A percentile compares a stretch with the other conserved stretches of the same genome.
These are phyloP conservation scores for Sambucus nigra DNA, from an alignment of 129 eudicot genomes.

Conservation along the genomic window DNA sequence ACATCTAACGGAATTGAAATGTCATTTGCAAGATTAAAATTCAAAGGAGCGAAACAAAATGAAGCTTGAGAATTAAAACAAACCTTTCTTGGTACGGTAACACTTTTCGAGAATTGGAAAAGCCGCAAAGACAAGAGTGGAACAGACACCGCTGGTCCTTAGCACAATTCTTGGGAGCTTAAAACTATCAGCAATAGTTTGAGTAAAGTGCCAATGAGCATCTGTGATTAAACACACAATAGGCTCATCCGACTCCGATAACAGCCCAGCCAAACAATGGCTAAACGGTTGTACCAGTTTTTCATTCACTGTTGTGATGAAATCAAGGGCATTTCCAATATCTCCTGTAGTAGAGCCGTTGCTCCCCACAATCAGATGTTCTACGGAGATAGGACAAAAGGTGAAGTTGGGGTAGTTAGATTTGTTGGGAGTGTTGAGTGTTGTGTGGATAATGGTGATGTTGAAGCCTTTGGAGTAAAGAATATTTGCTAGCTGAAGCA, in stretches of 20 bases:
- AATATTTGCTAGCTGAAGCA: conserved; percentile 52
- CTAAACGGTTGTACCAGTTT: conserved; percentile 27
- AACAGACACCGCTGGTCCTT: conserved; percentile 30
- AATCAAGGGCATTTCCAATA: neutral
- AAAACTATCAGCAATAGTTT: conserved; percentile 26
- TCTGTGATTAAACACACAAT: conserved; percentile 47
- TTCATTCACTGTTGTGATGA: conserved; percentile 14
- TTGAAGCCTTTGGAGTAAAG: conserved; percentile 52
- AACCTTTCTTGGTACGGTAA: conserved; percentile 15
- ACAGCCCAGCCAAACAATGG: conserved; percentile 19
- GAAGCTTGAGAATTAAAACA: no score
- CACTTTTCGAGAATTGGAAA: conserved; percentile 25
- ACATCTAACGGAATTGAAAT: no score
- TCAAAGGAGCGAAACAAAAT: no score
- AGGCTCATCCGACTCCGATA: conserved; percentile 12
- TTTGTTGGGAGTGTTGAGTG: conserved; percentile 34
- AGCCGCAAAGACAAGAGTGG: conserved; percentile 19
- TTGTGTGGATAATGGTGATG: conserved; percentile 50
- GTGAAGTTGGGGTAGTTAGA: conserved; percentile 36
- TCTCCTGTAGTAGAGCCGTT: conserved; percentile 8
- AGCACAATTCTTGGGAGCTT: conserved; percentile 37
- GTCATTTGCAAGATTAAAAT: no score
- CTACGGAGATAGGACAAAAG: conserved; percentile 28
- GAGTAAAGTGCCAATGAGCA: conserved; percentile 31
- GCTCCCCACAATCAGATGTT: conserved; percentile 1